Evolutionary conservation across 2,329 filamentous ascomycete genomes (phyloP), one percentile per base, ranked within the genome.

Genomic region (Paradendryphiella salina): DNA sequence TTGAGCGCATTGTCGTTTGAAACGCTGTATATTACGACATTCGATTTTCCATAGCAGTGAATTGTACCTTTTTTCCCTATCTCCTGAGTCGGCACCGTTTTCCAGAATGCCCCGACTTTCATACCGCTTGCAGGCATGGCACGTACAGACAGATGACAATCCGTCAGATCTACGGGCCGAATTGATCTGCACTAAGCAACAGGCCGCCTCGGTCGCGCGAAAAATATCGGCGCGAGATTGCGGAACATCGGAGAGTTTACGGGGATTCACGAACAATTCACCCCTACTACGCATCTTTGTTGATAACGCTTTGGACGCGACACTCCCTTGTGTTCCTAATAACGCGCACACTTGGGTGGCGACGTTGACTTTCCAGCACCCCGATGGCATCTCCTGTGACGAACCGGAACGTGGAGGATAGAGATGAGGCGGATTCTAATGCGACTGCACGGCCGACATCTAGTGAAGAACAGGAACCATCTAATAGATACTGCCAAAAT

Each of bases 1-100:
- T 93, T 59, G 90, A 96, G 76, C 84, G 85, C 73, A 85, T 96
- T 49, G 43, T 56, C 11, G 40, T 61, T 32, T 61, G 39, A 53
- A 18, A 35, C 15, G 14, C 18, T 20, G 39, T 33, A 33, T 33
- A 33, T 42, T 17, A 8, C 15, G 5, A 18, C 29, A 18, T 5
- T 32, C 8, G 13, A 8, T 10, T 17, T 14, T 31, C 8, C 17
- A 20, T 32, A 23, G 42, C 26, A 37, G 17, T 13, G 31, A 32
- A 23, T 33, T 28, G 36, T 21, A 13, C 18, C 13, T n/a, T 21
- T 32, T 32, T 42, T n/a, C n/a, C n/a, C n/a, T n/a, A n/a, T n/a
- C 2, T 26, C 23, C 3, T 9, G 3, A 26, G 10, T 26, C 8
- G 23, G 23, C 8, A 26, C 23, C 3, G 23, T 9, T 26, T 5